Base-by-base conservation (phyloP, 768 basidiomycete genomes). In the Phaeolepiota aurea region DNA sequence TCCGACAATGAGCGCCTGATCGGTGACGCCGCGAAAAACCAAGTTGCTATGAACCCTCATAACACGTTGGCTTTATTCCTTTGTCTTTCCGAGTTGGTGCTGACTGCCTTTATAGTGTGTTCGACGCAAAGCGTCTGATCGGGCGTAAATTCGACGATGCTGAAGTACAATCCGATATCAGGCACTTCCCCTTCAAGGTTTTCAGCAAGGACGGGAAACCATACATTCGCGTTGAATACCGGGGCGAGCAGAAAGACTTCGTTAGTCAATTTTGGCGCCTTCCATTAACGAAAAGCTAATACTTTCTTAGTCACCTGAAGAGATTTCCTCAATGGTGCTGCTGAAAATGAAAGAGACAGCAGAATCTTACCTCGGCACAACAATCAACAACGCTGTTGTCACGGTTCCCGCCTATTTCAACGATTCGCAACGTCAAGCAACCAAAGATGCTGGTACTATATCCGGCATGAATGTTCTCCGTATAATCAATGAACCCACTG, bases 351-450 rank as follows among this genome's bases (percentile, higher is more conserved):
- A 91, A 79, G 93, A 98, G 70, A 88, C 80, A 43, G 90, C 94
- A 22, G 94, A 98, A 71, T 84, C 94, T 37, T 96, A 98, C 69
- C 77, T 98, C 51, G 91, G 94, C 45, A 72, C 68, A 54, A 76
- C 71, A 42, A 69, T 92, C 60, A 81, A 61, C 62, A 91, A 93
- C 62, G 94, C 94, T 42, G 94, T 98, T 52, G 83, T 97, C 55
- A 94, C 92, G 19, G 85, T 97, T 48, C 93, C 93, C 21, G 92
- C 93, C 25, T 97, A 97, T 74, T 97, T 97, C 76, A 98, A 98
- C 64, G 92, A 98, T 71, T 93, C 94, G 18, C 94, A 98, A 61
- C 87, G 94, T 59, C 91, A 94, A 57, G 94, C 94, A 15, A 98
- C 94, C 54, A 98, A 96, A 72, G 94, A 98, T 56, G 92, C 94